A percentile compares a stretch with the other conserved stretches of the same genome.
phyloP scores from a whole-genome alignment of 345 rosid genomes.

The Citrus hindsii region DNA sequence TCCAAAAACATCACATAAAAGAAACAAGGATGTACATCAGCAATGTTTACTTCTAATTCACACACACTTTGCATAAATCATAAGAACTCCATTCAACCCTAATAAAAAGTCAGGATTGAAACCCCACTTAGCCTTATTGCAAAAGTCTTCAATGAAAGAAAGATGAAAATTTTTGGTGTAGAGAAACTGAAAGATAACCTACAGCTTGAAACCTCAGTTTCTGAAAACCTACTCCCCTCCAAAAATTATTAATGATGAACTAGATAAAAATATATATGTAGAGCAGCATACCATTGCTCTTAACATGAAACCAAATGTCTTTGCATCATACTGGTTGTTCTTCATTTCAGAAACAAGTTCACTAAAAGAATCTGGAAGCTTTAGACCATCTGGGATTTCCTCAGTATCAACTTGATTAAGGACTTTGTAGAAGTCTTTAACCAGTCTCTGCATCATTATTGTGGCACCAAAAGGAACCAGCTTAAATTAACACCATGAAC shows the following conservation, averaged over 20 bases:
- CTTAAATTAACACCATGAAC: slow-evolving; percentile 20
- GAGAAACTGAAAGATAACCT: neutral
- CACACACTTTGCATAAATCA: neutral
- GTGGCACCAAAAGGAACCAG: slow-evolving; percentile 19
- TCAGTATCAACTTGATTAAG: slow-evolving; percentile 75
- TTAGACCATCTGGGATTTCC: slow-evolving; percentile 80
- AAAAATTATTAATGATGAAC: neutral
- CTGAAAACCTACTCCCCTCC: neutral
- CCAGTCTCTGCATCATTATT: slow-evolving; percentile 65
- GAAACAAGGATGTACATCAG: neutral
- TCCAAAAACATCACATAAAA: neutral
- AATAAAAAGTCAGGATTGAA: neutral
- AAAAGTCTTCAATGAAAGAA: neutral
- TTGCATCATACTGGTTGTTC: slow-evolving; percentile 83
- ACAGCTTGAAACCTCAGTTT: neutral
- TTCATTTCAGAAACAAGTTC: slow-evolving; percentile 90
- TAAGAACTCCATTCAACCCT: neutral
- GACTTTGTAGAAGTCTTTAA: slow-evolving; percentile 81
- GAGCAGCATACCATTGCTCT: slow-evolving; percentile 77
- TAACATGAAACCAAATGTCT: slow-evolving; percentile 67
- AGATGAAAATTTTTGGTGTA: neutral
- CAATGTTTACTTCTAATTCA: neutral
- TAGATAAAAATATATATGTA: neutral
- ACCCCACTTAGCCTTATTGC: neutral
- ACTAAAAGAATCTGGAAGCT: slow-evolving; percentile 80